phyloP scores from a whole-genome alignment of 202 grass and related monocot genomes.

The Carex arenaria region DNA sequence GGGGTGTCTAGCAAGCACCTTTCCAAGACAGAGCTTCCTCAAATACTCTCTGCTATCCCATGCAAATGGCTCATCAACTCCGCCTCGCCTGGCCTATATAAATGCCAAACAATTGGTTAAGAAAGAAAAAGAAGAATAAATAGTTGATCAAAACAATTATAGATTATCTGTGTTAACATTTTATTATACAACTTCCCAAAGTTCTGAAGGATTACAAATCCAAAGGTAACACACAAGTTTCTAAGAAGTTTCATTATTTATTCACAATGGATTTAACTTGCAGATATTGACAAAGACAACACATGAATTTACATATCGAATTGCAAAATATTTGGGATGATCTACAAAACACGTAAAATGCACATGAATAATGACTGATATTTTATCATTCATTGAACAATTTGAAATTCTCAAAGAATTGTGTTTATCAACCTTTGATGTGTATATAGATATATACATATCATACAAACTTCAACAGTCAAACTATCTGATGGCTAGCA shows the following conservation, averaged over 20 bases:
- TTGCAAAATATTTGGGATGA: background rate
- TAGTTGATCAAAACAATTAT: background rate
- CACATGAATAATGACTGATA: background rate
- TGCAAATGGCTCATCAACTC: conserved; percentile 91
- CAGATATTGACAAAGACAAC: background rate
- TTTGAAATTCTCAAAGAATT: background rate
- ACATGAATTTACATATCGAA: background rate
- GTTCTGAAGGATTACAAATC: background rate
- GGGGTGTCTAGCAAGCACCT: conserved; percentile 35
- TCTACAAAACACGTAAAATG: background rate
- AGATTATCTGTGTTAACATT: background rate
- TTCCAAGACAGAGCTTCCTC: conserved; percentile 80
- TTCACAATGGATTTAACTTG: background rate
- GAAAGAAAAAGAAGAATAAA: background rate
- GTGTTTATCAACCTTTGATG: background rate
- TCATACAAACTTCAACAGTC: background rate
- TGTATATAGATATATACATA: background rate
- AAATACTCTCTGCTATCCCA: conserved; percentile 91
- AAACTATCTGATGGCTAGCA: background rate
- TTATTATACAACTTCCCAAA: background rate
- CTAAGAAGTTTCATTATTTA: background rate
- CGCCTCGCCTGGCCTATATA: conserved; percentile 74
- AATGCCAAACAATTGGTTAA: conserved; percentile 23
- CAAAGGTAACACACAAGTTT: background rate
- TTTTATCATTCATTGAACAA: background rate